Conservation (phyloP, 2,329 filamentous ascomycete genomes). For the Elsinoe arachidis region DNA sequence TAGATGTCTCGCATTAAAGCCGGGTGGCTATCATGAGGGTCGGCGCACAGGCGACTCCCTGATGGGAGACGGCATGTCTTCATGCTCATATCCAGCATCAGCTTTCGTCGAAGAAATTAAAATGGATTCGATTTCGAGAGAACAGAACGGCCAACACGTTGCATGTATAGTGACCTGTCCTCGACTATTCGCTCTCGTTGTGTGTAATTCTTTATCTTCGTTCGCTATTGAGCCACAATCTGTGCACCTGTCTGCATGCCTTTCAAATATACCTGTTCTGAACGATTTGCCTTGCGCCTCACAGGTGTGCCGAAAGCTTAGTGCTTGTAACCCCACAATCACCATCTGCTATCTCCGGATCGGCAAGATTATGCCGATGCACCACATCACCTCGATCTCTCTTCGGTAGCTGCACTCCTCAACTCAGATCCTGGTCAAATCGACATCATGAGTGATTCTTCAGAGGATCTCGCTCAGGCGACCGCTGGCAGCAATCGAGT, state of each 20-base stretch:
- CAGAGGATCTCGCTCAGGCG: neutral
- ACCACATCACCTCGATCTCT: neutral
- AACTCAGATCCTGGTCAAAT: neutral
- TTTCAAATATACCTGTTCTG: too few relatives aligned
- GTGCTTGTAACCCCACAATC: neutral
- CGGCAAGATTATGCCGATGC: constrained; percentile 7
- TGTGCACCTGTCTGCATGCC: too few relatives aligned
- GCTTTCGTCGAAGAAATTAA: neutral
- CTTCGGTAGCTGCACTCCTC: too few relatives aligned
- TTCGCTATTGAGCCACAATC: too few relatives aligned
- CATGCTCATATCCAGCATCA: constrained; percentile 9
- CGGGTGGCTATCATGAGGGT: neutral
- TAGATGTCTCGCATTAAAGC: constrained; percentile 21
- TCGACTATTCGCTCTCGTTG: too few relatives aligned
- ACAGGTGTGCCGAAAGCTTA: neutral
- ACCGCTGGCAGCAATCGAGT: neutral
- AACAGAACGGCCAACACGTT: neutral
- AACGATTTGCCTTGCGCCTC: neutral
- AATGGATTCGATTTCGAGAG: neutral
- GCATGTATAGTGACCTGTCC: too few relatives aligned
- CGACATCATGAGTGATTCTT: neutral
- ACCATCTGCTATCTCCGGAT: constrained; percentile 8
- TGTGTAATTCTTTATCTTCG: too few relatives aligned
- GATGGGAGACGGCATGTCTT: constrained; percentile 1
- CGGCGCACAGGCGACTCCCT: neutral